Evolutionary conservation across 2,329 filamentous ascomycete genomes (phyloP).

Genomic region (Talaromyces sp.): DNA sequence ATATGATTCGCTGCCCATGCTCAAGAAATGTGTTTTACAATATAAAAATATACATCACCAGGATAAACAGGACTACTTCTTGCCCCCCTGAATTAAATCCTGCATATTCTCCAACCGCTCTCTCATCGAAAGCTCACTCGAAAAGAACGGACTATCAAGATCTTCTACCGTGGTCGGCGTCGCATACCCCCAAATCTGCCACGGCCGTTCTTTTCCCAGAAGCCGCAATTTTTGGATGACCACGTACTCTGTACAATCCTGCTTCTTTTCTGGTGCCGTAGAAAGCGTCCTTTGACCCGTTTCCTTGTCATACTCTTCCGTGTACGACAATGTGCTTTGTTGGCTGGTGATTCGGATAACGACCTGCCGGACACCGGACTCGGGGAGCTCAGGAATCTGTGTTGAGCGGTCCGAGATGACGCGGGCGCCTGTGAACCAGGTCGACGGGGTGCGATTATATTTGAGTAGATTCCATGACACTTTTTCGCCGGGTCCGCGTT

Average conservation of each 20-base stretch:
- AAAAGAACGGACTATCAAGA: conserved; percentile 32
- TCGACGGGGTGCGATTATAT: conserved; percentile 30
- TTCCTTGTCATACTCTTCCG: not conserved
- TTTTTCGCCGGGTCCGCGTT: conserved; percentile 23
- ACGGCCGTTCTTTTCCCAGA: conserved; percentile 36
- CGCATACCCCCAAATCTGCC: conserved; percentile 47
- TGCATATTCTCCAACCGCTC: conserved; percentile 24
- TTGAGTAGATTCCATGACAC: conserved; percentile 33
- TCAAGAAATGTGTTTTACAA: not conserved
- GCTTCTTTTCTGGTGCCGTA: conserved; percentile 27
- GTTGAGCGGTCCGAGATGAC: conserved; percentile 38
- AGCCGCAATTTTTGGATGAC: conserved; percentile 44
- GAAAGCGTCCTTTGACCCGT: too few relatives aligned
- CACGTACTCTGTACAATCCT: conserved; percentile 44
- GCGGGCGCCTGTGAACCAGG: conserved; percentile 30
- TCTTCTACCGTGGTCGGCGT: conserved; percentile 37
- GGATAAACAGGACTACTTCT: not conserved
- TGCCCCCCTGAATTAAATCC: conserved; percentile 1
- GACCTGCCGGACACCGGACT: conserved; percentile 36
- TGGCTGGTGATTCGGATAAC: conserved; percentile 33
- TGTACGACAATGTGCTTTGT: conserved; percentile 27
- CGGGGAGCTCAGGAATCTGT: conserved; percentile 31
- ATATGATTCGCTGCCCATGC: not conserved
- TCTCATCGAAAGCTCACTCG: conserved; percentile 24
- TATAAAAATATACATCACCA: not conserved